Conservation (phyloP, 768 basidiomycete species). For the Cyclocybe cylindracea region DNA sequence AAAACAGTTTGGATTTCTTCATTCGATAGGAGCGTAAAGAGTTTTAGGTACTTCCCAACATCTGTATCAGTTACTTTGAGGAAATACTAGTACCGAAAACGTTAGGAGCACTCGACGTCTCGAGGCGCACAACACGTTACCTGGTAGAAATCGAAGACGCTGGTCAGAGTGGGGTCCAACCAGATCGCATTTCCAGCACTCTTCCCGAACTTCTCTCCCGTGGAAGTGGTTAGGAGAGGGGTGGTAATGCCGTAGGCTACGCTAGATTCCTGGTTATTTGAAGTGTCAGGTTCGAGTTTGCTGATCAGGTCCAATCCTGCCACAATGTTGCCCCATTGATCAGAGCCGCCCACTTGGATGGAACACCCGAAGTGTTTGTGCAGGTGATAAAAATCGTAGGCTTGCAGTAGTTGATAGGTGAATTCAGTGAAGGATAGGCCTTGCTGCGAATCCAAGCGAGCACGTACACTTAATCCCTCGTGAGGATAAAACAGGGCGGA, state of each 20-base stretch:
- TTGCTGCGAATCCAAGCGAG: slow-evolving; percentile 73
- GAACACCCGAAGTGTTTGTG: slow-evolving; percentile 65
- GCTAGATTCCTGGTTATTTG: slow-evolving; percentile 17
- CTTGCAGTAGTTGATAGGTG: slow-evolving; percentile 95
- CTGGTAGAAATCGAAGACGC: slow-evolving; percentile 94
- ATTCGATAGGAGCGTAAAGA: slow-evolving; percentile 78
- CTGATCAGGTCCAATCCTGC: slow-evolving; percentile 91
- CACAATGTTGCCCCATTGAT: slow-evolving; percentile 98
- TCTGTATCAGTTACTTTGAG: slow-evolving; percentile 78
- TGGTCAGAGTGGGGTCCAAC: slow-evolving; percentile 78
- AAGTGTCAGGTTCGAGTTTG: slow-evolving; percentile 35
- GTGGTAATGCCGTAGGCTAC: slow-evolving; percentile 85
- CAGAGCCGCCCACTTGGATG: slow-evolving; percentile 93
- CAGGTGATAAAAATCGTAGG: slow-evolving; percentile 89
- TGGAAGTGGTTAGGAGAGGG: slow-evolving; percentile 86
- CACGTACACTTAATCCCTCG: slow-evolving; percentile 62
- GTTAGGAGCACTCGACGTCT: not conserved
- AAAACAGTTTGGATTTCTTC: slow-evolving; percentile 59
- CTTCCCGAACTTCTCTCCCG: slow-evolving; percentile 97
- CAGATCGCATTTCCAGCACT: slow-evolving; percentile 95
- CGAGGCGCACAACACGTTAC: slow-evolving; percentile 37
- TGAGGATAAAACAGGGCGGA: slow-evolving; percentile 1
- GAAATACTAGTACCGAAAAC: slow-evolving; percentile 71
- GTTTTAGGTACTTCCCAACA: slow-evolving; percentile 73
- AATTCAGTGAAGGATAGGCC: slow-evolving; percentile 99